phyloP scores from a whole-genome alignment of 768 basidiomycete genomes.

The Trametes cinnabarina region DNA sequence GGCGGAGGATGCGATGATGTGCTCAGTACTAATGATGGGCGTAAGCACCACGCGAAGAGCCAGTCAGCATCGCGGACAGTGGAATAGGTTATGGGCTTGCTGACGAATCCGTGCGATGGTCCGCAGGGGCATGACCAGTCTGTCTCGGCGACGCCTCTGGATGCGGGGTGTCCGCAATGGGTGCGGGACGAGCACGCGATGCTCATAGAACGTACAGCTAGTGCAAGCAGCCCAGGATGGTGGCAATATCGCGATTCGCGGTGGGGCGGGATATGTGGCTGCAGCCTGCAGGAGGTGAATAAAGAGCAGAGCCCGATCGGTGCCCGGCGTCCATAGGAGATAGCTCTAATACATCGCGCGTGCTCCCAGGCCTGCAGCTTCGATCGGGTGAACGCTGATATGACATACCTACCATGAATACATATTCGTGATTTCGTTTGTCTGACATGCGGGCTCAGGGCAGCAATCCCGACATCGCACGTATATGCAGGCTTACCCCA shows the following conservation, averaged over 20 bases:
- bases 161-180: neutral
- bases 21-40: too few species aligned
- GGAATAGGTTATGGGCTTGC: neutral
- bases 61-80: neutral
- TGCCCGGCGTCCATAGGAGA: neutral
- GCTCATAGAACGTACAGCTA: neutral
- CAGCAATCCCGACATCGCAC: too few species aligned
- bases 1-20: too few species aligned
- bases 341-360: neutral
- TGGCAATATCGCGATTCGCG: neutral
- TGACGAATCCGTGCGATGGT: neutral
- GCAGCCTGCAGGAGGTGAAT: neutral
- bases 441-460: too few species aligned
- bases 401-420: neutral
- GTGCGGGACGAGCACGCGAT: too few species aligned
- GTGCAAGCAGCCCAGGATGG: neutral
- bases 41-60: too few species aligned
- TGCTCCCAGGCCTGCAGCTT: too few species aligned
- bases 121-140: neutral
- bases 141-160: neutral
- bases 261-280: neutral
- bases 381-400: neutral
- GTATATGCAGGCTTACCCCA: neutral
- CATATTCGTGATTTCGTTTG: neutral
- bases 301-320: neutral